Percentiles rank a stretch among this genome's conserved stretches.
Conservation (phyloP, 2,329 filamentous ascomycete species). For the Epichloe aotearoae region DNA sequence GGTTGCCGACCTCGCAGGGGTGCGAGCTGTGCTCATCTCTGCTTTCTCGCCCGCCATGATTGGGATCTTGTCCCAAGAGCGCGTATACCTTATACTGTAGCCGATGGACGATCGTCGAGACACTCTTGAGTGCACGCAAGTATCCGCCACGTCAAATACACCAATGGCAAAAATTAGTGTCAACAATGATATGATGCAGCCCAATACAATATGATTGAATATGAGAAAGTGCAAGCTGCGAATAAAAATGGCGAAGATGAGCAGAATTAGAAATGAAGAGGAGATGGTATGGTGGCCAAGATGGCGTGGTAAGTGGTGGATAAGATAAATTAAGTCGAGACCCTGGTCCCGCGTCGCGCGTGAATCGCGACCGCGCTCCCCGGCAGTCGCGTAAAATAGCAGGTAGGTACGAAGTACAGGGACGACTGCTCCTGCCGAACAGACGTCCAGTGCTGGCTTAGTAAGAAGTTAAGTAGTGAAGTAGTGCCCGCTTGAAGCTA, state of each 20-base stretch:
- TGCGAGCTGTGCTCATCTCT: conserved; percentile 2
- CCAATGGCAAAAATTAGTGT: not conserved
- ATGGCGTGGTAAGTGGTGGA: not conserved
- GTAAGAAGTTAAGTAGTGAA: too few species aligned
- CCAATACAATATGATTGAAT: not conserved
- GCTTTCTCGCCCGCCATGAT: conserved; percentile 5
- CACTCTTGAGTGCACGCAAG: not conserved
- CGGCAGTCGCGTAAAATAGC: not conserved
- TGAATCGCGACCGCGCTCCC: not conserved
- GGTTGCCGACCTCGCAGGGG: conserved; percentile 2
- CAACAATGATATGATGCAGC: not conserved
- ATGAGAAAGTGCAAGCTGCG: not conserved
- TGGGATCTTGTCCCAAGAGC: not conserved
- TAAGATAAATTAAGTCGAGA: not conserved
- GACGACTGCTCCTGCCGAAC: too few species aligned
- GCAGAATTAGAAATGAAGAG: not conserved
- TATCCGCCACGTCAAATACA: not conserved
- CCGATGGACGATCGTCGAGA: not conserved
- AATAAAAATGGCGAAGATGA: not conserved
- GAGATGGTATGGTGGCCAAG: not conserved
- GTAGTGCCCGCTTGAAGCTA: too few species aligned
- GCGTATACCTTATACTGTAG: not conserved
- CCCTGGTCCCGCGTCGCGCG: conserved; percentile 1
- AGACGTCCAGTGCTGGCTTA: too few species aligned
- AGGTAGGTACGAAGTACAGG: too few species aligned